phyloP scores from a whole-genome alignment of 176 grass and related monocot genomes.

The Tuctoria greenei region DNA sequence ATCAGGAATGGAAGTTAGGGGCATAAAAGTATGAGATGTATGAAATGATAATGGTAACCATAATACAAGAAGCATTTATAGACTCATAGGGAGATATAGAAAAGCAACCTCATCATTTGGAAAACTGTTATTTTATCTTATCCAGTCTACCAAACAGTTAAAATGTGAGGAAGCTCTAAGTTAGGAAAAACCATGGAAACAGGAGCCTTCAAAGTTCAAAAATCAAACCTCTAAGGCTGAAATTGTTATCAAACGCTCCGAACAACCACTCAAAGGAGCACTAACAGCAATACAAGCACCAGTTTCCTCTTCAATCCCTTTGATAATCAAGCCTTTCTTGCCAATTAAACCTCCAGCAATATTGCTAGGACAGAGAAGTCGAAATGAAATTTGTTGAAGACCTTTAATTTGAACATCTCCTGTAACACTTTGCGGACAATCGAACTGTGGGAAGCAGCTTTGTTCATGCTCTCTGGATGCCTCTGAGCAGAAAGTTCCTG shows the following conservation, averaged over 20 bases:
- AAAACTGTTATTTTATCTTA: conserved; percentile 1
- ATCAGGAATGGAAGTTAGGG: conserved; percentile 15
- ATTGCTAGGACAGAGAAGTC: conserved; percentile 34
- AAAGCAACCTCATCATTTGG: neutral
- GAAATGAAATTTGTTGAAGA: conserved; percentile 43
- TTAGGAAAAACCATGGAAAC: neutral
- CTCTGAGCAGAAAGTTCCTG: conserved; percentile 17
- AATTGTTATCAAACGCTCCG: conserved; percentile 47
- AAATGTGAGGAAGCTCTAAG: neutral
- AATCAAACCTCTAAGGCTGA: conserved; percentile 48
- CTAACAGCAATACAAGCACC: conserved; percentile 37
- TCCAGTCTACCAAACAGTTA: neutral
- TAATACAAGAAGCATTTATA: conserved; percentile 11
- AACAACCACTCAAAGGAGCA: conserved; percentile 19
- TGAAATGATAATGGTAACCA: neutral
- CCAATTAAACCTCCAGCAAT: conserved; percentile 52
- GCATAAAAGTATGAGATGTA: neutral
- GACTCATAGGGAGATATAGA: conserved; percentile 1
- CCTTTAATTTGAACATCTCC: conserved; percentile 23
- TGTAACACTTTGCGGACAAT: conserved; percentile 21
- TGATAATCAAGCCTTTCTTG: conserved; percentile 34
- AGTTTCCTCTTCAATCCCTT: conserved; percentile 41
- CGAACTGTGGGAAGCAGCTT: neutral
- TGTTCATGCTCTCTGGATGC: conserved; percentile 35
- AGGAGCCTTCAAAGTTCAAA: conserved; percentile 10